These are phyloP conservation scores for Reutealis trisperma DNA, from an alignment of 345 rosid species.

Conservation along the genomic window DNA sequence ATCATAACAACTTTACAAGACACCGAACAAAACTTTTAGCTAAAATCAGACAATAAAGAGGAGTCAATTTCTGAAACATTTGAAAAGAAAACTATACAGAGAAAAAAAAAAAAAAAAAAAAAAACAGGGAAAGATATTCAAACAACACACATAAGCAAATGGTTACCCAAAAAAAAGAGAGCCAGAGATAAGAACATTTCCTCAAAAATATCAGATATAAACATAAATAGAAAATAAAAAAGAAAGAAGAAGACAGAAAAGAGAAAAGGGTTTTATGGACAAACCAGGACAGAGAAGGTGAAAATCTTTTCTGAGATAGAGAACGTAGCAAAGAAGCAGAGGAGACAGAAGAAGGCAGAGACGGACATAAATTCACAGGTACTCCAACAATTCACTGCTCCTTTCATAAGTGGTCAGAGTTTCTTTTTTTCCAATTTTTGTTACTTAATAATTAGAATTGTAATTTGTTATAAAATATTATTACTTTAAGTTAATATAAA, in stretches of 20 bases:
- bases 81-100: neutral
- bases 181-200: too few species aligned
- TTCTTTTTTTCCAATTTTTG: neutral
- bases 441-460: neutral
- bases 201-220: neutral
- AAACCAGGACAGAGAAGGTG: slow-evolving; percentile 22
- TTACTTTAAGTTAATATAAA: neutral
- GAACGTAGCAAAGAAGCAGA: slow-evolving; percentile 16
- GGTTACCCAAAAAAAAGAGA: neutral
- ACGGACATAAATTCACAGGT: slow-evolving; percentile 28
- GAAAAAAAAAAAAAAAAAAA: neutral
- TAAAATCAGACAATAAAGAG: too few species aligned
- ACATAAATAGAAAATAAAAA: too few species aligned
- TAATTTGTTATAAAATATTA: too few species aligned
- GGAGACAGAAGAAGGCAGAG: slow-evolving; percentile 15
- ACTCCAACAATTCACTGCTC: slow-evolving; percentile 33
- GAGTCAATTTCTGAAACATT: neutral
- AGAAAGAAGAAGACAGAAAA: neutral
- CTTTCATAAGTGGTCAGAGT: neutral
- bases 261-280: neutral
- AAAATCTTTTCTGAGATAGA: slow-evolving; percentile 6
- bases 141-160: neutral
- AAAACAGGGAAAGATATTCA: neutral
- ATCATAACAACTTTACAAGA: too few species aligned
- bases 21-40: too few species aligned